Base-by-base conservation (phyloP, 129 eudicot species). In the Flaveria sonorensis region DNA sequence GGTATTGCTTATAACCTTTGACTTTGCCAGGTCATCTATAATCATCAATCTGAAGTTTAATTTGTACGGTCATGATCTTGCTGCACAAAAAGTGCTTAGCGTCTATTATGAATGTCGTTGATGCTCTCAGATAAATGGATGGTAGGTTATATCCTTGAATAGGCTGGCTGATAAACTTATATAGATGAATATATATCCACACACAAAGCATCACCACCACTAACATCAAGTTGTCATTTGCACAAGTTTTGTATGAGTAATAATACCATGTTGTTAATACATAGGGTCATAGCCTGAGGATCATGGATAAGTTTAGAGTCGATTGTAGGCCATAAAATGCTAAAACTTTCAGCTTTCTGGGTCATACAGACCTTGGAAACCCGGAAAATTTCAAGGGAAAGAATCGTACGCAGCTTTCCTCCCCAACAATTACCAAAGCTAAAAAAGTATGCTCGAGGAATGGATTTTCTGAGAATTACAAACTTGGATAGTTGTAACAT, bases 171-270 rank as follows among this genome's bases (percentile, higher is more conserved):
- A 10, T 2, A 36, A 40, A 60, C 39, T 21, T 60, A 60, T 11
- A 12, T 23, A 10, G 66, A 23, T 10, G 12, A 4, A 57, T 20
- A 57, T 4, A 7, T 10, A 57, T 6, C 40, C 40, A 36, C 40
- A 36, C 6, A 36, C 40, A 36, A 36, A 5, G 40, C 0, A 0
- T 5, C 40, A 36, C 40, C 40, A 2, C 66, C 36, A 12, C n/a
- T 19, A 56, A 23, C 67, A 24, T 12, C 18, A 24, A 60, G 18
- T 24, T 60, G 39, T 26, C 39, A 23, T 24, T 60, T 60, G 36
- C 67, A 60, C 40, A 24, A 60, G 36, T 12, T 60, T 60, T 56
- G 26, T 56, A 60, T 60, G 16, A 60, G 67, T 24, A 24, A 60
- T 60, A 42, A 24, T 59, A 11, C 3, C 67, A 10, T 60, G 67